Conservation (phyloP, 1,139 yeast genomes). For the Nakaseomyces delphensis region DNA sequence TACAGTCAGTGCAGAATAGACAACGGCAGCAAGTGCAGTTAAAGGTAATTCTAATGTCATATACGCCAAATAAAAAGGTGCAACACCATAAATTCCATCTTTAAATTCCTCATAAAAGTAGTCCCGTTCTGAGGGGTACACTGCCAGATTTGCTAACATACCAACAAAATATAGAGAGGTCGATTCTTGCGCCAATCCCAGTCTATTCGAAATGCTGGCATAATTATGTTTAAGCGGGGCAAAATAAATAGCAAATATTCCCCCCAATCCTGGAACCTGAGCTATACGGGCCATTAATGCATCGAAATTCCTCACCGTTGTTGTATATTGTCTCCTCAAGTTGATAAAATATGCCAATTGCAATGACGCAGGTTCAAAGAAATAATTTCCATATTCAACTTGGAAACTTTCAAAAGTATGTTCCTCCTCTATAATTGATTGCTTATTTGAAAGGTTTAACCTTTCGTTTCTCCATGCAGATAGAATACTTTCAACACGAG, state of each 20-base stretch:
- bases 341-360: constrained; percentile 37
- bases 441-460: neutral
- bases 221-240: constrained; percentile 55
- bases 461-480: constrained; percentile 38
- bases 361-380: constrained; percentile 30
- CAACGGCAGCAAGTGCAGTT: constrained; percentile 50
- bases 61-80: constrained; percentile 59
- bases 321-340: constrained; percentile 40
- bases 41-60: constrained; percentile 65
- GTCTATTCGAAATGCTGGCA: constrained; percentile 54
- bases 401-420: constrained; percentile 10
- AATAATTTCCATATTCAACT: constrained; percentile 16
- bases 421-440: neutral
- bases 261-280: constrained; percentile 57
- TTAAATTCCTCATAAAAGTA: constrained; percentile 71
- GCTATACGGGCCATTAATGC: constrained; percentile 57
- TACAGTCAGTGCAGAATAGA: constrained; percentile 55
- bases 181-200: constrained; percentile 71
- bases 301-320: constrained; percentile 53
- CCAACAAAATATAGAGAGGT: constrained; percentile 71
- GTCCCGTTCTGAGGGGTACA: constrained; percentile 65
- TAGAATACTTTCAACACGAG: constrained; percentile 42
- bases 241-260: constrained; percentile 60
- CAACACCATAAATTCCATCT: constrained; percentile 62
- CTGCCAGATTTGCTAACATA: constrained; percentile 63